phyloP scores from a whole-genome alignment of 148 eudicot species.

The Hydrangea macrophylla region DNA sequence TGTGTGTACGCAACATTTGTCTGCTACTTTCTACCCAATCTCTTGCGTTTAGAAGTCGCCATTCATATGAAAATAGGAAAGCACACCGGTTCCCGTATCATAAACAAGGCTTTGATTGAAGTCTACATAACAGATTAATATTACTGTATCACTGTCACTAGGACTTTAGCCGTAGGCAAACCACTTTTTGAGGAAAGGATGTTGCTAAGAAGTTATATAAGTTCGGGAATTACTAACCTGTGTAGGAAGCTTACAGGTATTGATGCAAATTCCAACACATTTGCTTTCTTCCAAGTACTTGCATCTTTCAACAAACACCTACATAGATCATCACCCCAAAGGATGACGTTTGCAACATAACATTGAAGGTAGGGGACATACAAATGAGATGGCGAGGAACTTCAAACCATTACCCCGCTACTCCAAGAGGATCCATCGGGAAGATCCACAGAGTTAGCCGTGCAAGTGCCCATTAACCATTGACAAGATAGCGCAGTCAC shows the following conservation, averaged over 20 bases:
- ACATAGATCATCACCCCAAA: slow-evolving; percentile 12
- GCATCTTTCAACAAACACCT: slow-evolving; percentile 96
- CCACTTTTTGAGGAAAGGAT: background rate
- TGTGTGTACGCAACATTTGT: too few species aligned
- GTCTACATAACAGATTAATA: too few species aligned
- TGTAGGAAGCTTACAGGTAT: slow-evolving; percentile 95
- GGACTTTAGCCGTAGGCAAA: too few species aligned
- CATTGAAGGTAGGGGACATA: background rate
- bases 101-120: too few species aligned
- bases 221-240: slow-evolving; percentile 52
- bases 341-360: background rate
- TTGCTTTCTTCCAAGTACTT: slow-evolving; percentile 95
- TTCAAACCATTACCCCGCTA: slow-evolving; percentile 61
- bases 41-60: too few species aligned
- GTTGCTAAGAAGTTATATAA: background rate
- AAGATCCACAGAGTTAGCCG: slow-evolving; percentile 68
- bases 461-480: slow-evolving; percentile 95
- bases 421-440: slow-evolving; percentile 66
- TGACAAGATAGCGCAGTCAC: slow-evolving; percentile 88
- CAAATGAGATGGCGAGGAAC: slow-evolving; percentile 7
- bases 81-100: too few species aligned
- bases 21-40: too few species aligned
- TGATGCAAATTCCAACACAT: slow-evolving; percentile 88
- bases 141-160: too few species aligned
- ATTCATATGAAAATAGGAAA: too few species aligned